These are phyloP conservation scores for Lepidium aucheri DNA, from an alignment of 345 rosid genomes.

Conservation along the genomic window DNA sequence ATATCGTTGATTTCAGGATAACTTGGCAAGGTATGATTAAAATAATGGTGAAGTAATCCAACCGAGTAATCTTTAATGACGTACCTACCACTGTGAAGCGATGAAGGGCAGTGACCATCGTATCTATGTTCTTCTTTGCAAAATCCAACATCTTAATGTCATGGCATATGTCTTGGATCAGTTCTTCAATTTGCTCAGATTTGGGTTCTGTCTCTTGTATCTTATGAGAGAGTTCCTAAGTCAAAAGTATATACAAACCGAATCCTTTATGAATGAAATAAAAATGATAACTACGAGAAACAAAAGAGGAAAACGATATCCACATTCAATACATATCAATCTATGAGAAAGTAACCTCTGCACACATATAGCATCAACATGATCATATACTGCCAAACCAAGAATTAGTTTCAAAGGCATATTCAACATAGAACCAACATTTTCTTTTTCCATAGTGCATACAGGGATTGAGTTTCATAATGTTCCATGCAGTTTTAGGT, in stretches of 20 bases:
- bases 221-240: conserved; percentile 80
- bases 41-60: neutral
- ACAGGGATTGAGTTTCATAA: neutral
- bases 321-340: neutral
- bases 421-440: neutral
- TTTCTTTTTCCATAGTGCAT: neutral
- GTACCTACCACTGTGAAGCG: conserved; percentile 90
- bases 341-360: conserved; percentile 49
- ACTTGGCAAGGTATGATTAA: neutral
- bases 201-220: conserved; percentile 90
- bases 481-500: neutral
- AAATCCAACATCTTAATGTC: conserved; percentile 95
- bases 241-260: neutral
- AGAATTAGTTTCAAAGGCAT: neutral
- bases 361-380: conserved; percentile 91
- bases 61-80: conserved; percentile 11
- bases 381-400: conserved; percentile 19
- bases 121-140: conserved; percentile 93
- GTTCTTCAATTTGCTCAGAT: conserved; percentile 86
- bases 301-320: neutral
- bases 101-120: conserved; percentile 86
- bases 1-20: neutral
- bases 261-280: neutral
- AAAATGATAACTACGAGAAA: neutral
- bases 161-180: conserved; percentile 93